Percentiles rank a stretch among this genome's conserved stretches.
These are phyloP conservation scores for Fusarium sp. DNA, from an alignment of 2,329 filamentous ascomycete species.

Conservation along the genomic window DNA sequence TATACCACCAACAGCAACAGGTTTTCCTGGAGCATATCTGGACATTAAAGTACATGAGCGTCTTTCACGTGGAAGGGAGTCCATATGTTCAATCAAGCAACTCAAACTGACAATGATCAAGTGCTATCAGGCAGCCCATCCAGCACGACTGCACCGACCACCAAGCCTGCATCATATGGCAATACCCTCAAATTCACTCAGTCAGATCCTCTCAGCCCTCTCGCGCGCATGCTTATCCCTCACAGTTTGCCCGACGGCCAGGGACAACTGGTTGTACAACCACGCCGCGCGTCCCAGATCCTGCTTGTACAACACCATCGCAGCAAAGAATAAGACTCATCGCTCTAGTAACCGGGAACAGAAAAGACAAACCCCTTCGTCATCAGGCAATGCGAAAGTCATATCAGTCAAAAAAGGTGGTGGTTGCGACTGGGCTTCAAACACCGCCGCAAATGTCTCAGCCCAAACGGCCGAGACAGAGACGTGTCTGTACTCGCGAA, in stretches of 20 bases:
- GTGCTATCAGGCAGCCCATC: neutral
- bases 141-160: neutral
- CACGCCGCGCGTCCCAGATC: conserved; percentile 29
- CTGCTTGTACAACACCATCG: neutral
- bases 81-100: neutral
- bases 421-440: conserved; percentile 25
- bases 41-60: no score
- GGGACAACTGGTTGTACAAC: conserved; percentile 1
- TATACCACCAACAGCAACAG: neutral
- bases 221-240: neutral
- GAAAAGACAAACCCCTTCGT: neutral
- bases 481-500: neutral
- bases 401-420: conserved; percentile 8
- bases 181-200: neutral
- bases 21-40: neutral
- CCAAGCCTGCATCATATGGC: neutral
- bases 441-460: conserved; percentile 24
- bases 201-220: neutral
- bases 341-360: neutral
- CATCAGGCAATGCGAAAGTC: neutral
- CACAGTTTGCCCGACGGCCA: neutral
- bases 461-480: neutral
- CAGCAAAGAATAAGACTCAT: neutral
- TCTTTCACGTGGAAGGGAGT: no score
- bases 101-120: neutral